Evolutionary conservation across 208 protist species (phyloP).

Genomic region (Phytomonas francai): DNA sequence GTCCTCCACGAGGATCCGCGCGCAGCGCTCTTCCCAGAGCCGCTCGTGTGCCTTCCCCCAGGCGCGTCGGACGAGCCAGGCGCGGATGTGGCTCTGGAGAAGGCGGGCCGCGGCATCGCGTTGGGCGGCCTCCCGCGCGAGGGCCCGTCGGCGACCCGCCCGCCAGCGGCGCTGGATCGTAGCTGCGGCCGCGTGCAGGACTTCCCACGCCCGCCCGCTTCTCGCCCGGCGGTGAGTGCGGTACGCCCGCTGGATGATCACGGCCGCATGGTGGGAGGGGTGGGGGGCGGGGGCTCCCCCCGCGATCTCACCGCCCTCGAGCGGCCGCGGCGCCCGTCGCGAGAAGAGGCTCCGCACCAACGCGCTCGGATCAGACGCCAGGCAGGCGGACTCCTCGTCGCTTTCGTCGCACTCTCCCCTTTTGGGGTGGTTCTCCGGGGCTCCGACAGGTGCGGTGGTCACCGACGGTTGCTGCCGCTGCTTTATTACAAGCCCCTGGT

Average conservation of each 20-base stretch:
- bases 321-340: constrained; percentile 32
- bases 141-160: constrained; percentile 19
- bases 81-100: constrained; percentile 64
- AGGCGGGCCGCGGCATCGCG: constrained; percentile 32
- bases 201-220: constrained; percentile 20
- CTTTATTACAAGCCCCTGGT: background rate
- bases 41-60: constrained; percentile 30
- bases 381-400: constrained; percentile 36
- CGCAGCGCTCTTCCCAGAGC: constrained; percentile 22
- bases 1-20: constrained; percentile 37
- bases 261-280: constrained; percentile 22
- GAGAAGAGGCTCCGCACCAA: constrained; percentile 83
- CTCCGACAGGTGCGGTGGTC: background rate
- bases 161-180: constrained; percentile 61
- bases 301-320: constrained; percentile 31
- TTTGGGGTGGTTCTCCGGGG: background rate
- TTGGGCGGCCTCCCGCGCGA: constrained; percentile 21
- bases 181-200: constrained; percentile 30
- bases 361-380: constrained; percentile 39
- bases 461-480: background rate
- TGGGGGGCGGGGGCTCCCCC: constrained; percentile 3
- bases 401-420: constrained; percentile 22
- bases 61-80: constrained; percentile 51
- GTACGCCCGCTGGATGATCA: constrained; percentile 50
- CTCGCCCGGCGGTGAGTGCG: constrained; percentile 23